Evolutionary conservation across 805 yeast genomes (phyloP).

Genomic region (Candida peoriensis): DNA sequence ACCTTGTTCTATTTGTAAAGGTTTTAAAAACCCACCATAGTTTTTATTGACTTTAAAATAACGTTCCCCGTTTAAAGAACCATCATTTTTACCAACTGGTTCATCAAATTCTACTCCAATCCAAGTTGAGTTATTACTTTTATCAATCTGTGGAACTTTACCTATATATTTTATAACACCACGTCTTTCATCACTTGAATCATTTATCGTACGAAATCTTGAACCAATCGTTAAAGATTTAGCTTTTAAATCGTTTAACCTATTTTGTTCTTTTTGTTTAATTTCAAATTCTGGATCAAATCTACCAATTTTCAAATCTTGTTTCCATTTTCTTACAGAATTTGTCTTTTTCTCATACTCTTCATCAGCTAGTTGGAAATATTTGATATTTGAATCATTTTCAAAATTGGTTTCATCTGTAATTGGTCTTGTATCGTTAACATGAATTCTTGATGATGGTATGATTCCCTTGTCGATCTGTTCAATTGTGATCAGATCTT

Average conservation of each 20-base stretch:
- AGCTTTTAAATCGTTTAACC: slow-evolving; percentile 28
- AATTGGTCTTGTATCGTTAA: slow-evolving; percentile 49
- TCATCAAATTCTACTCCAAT: slow-evolving; percentile 82
- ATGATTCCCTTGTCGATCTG: slow-evolving; percentile 21
- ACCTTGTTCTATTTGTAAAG: slow-evolving; percentile 63
- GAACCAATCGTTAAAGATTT: slow-evolving; percentile 38
- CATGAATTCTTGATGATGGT: slow-evolving; percentile 47
- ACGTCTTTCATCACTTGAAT: slow-evolving; percentile 45
- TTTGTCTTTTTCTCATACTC: slow-evolving; percentile 57
- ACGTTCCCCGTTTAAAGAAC: slow-evolving; percentile 54
- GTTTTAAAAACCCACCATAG: slow-evolving; percentile 78
- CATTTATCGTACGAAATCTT: slow-evolving; percentile 48
- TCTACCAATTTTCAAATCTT: slow-evolving; percentile 60
- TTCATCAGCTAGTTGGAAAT: slow-evolving; percentile 45
- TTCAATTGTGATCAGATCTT: slow-evolving; percentile 11
- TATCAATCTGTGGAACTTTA: slow-evolving; percentile 53
- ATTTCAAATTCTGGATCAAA: slow-evolving; percentile 50
- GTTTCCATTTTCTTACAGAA: slow-evolving; percentile 77
- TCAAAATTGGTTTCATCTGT: slow-evolving; percentile 42
- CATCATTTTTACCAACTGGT: slow-evolving; percentile 85
- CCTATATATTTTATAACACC: slow-evolving; percentile 77
- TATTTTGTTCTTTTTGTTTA: slow-evolving; percentile 24
- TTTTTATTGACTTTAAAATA: slow-evolving; percentile 52
- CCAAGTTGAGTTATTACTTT: slow-evolving; percentile 52
- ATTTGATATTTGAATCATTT: slow-evolving; percentile 31